phyloP scores from a whole-genome alignment of 345 rosid genomes.

The Gossypium longicalyx region DNA sequence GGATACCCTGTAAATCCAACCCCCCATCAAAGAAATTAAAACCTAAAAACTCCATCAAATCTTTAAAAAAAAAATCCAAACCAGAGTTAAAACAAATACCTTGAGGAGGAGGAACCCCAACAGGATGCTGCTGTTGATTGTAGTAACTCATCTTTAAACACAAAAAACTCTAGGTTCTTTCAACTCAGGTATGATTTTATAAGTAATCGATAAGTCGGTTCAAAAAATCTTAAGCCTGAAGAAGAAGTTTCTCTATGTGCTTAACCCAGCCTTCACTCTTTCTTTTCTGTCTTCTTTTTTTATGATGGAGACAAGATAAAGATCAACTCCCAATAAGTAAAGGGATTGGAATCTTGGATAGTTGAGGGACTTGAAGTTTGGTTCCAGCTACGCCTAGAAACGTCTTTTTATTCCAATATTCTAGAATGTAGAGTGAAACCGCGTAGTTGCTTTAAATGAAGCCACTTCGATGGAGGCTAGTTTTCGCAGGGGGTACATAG shows the following conservation, averaged over 20 bases:
- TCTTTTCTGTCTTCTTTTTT: too few relatives aligned
- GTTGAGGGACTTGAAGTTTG: neutral
- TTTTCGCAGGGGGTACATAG: too few relatives aligned
- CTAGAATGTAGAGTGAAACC: neutral
- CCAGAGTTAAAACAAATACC: conserved; percentile 22
- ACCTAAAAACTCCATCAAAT: neutral
- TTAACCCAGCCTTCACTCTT: neutral
- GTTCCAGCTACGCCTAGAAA: neutral
- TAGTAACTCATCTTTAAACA: conserved; percentile 35
- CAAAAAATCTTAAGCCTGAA: neutral
- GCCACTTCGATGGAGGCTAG: too few relatives aligned
- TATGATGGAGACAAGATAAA: neutral
- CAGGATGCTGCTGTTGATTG: conserved; percentile 43
- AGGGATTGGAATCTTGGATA: neutral
- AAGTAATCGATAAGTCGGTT: neutral
- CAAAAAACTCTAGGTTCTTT: neutral
- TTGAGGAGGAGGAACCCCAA: conserved; percentile 49
- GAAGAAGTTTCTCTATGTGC: neutral
- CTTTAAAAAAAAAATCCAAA: too few relatives aligned
- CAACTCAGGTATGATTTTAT: neutral
- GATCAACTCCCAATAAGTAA: neutral
- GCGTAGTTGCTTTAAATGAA: neutral
- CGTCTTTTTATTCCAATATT: neutral
- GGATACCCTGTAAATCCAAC: conserved; percentile 37
- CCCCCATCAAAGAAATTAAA: neutral